Evolutionary conservation across 495 filamentous ascomycete species (phyloP), one percentile per base, ranked within the genome.

Genomic region (Cercophora sp.): DNA sequence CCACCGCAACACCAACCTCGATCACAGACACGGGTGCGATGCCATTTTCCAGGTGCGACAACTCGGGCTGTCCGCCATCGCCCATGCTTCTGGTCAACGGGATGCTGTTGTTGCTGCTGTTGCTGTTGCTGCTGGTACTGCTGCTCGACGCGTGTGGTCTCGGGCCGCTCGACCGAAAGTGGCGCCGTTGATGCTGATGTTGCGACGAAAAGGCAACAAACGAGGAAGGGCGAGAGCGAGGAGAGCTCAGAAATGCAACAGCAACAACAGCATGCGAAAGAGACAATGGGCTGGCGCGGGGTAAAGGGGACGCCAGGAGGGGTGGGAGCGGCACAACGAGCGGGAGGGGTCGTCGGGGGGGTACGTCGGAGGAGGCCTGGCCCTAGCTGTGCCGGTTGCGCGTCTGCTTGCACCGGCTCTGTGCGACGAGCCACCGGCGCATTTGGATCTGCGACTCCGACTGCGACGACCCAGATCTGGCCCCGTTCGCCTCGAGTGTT

Each of bases 331-430:
- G 22, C 36, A 15, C 45, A 51, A 26, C 35, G 46, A 34, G 52
- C 48, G 52, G 48, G 43, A 31, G 51, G 48, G 49, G 27, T 39
- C 53, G 48, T 52, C 32, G 42, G 34, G 27, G 51, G 51, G 57
- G 31, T 58, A 65, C 62, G 62, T 65, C 61, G 60, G 62, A 41
- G 41, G 62, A 49, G 62, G 64, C 62, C 45, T 58, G 60, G 41
- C 62, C 56, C 61, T 64, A 65, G 62, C 62, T 64, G 36, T 22
- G 35, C 27, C 24, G 45, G 24, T 48, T 42, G 29, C 36, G 48
- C 29, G 41, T 24, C 10, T 50, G 49, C 45, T 56, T 54, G 29
- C 39, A 51, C 25, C 47, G 45, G 13, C 48, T 39, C 23, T 41
- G 27, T 41, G 51, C 49, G 19, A 40, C 22, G 11, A 26, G 18